Base-by-base conservation (phyloP, 1,139 yeast genomes). In the Nakaseomyces delphensis region DNA sequence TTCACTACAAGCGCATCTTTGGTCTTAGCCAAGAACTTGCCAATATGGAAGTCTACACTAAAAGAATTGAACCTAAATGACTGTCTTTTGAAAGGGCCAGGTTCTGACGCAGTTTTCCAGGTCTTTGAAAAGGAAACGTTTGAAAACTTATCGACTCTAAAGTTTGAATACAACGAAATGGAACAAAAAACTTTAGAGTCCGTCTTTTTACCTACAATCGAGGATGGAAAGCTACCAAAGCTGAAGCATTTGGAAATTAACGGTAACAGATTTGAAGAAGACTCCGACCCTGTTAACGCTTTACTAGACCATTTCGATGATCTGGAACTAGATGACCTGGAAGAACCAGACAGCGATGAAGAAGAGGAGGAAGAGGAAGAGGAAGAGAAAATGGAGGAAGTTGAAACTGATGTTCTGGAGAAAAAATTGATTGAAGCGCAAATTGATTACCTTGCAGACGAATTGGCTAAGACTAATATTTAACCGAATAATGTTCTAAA, bases 321-420 rank as follows among this genome's bases (percentile, higher is more conserved):
- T 49, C 95, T 96, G 45, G 93, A 82, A 60, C 64, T 91, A 25
- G 97, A 91, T 55, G 98, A 91, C 55, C 75, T 93, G 68, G 98
- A 91, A 66, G 96, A 86, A 60, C 71, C 79, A 39, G 87, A 84
- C 52, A 80, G 85, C 47, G 96, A 84, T 19, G 95, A 82, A 44
- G 94, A 83, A 48, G 91, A 79, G 24, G 85, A 77, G 8, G 84
- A 74, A 2, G 83, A 76, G 4, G 83, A 74, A 11, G 83, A 74
- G 4, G 87, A 77, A 11, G 83, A 76, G 4, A 83, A 72, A 16
- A 77, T 68, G 13, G 79, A 69, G 29, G 79, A 74, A 41, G 71
- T 72, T 45, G 77, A 76, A 51, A 70, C 76, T 54, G 74, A 69
- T 43, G 69, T 70, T 42, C 69, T 83, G 50, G 93, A 83, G 55